phyloP scores from a whole-genome alignment of 257 asterid species.

The Voacanga thouarsii region DNA sequence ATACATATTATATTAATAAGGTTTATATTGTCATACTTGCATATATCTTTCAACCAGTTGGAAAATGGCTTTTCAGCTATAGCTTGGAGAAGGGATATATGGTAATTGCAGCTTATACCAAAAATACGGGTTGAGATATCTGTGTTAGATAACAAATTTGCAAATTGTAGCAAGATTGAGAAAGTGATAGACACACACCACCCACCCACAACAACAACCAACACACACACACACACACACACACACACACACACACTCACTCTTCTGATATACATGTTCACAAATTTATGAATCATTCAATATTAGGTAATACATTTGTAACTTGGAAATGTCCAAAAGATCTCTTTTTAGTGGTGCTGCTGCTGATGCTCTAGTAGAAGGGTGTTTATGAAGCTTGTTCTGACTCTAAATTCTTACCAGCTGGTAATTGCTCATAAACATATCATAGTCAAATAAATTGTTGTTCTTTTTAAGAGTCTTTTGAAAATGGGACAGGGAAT shows the following conservation, averaged over 20 bases:
- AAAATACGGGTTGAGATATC: neutral
- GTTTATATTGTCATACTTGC: neutral
- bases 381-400: neutral
- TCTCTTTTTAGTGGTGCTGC: neutral
- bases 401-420: neutral
- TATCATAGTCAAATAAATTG: neutral
- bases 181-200: neutral
- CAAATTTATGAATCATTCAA: neutral
- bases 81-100: neutral
- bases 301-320: neutral
- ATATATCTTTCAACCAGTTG: neutral
- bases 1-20: neutral
- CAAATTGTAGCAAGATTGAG: neutral
- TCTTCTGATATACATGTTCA: neutral
- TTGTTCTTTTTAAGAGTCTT: neutral
- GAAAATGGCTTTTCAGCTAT: neutral
- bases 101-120: too few species aligned
- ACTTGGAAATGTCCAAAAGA: neutral
- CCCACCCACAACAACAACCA: too few species aligned
- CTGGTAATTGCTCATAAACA: neutral
- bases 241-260: neutral
- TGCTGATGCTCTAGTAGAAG: neutral
- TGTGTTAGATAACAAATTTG: too few species aligned
- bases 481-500: neutral
- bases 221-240: too few species aligned